Conservation (phyloP, 208 protist genomes). For the Leishmania aethiopica region DNA sequence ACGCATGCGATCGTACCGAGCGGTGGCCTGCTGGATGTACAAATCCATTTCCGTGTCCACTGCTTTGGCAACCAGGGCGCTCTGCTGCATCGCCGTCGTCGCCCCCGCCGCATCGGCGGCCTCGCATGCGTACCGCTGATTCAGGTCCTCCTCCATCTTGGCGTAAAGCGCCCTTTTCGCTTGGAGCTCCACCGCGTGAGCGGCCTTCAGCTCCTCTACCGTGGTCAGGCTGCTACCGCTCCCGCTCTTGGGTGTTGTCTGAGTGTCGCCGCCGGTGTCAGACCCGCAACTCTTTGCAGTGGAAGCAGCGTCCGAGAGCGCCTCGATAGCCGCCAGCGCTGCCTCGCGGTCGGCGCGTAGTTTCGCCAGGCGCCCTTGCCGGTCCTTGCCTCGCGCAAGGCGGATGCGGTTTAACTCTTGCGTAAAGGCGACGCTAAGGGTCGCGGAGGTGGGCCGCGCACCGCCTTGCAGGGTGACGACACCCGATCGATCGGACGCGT, state of each 20-base stretch:
- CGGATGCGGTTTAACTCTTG: conserved; percentile 37
- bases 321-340: conserved; percentile 14
- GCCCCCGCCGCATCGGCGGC: conserved; percentile 27
- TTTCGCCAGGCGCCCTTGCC: conserved; percentile 37
- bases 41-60: conserved; percentile 53
- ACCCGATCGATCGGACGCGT: conserved; percentile 14
- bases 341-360: conserved; percentile 33
- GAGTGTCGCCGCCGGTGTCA: neutral
- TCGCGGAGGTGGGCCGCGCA: conserved; percentile 4
- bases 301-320: neutral
- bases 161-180: conserved; percentile 34
- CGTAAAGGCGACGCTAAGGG: conserved; percentile 25
- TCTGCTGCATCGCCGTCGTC: conserved; percentile 29
- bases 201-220: conserved; percentile 34
- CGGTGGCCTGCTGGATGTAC: conserved; percentile 48
- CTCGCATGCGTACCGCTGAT: conserved; percentile 38
- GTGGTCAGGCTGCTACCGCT: neutral
- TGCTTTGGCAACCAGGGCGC: conserved; percentile 44
- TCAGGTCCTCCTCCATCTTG: conserved; percentile 45
- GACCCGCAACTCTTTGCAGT: conserved; percentile 5
- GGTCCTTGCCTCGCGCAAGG: conserved; percentile 27
- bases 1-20: conserved; percentile 42
- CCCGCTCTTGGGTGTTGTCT: neutral
- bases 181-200: conserved; percentile 31
- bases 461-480: conserved; percentile 11